phyloP scores from a whole-genome alignment of 2,329 filamentous ascomycete genomes.

The Colletotrichum echinochloae region DNA sequence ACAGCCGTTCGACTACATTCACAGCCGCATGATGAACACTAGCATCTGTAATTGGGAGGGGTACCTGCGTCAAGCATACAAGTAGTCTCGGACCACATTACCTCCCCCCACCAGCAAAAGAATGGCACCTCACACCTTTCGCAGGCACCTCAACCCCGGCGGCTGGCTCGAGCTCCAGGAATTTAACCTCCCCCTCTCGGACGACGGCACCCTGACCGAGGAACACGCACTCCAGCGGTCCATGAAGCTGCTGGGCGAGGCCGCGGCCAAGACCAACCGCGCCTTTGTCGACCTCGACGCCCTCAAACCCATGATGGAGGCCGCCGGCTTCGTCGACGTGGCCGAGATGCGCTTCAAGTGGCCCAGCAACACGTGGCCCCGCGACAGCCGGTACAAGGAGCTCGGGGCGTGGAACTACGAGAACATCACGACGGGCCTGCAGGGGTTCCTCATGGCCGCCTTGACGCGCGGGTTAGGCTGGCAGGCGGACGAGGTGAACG shows the following conservation, averaged over 20 bases:
- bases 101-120: constrained; percentile 50
- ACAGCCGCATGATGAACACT: constrained; percentile 67
- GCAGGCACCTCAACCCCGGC: constrained; percentile 31
- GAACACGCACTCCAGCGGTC: constrained; percentile 41
- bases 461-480: constrained; percentile 54
- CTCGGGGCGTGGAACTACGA: constrained; percentile 50
- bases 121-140: constrained; percentile 48
- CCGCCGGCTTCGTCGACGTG: constrained; percentile 52
- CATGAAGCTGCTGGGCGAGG: constrained; percentile 45
- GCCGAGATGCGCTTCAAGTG: constrained; percentile 49
- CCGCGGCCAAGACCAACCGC: constrained; percentile 31
- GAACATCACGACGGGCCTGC: constrained; percentile 49
- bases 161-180: constrained; percentile 39
- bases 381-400: constrained; percentile 50
- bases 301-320: constrained; percentile 42
- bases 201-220: constrained; percentile 33
- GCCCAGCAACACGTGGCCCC: constrained; percentile 54
- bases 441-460: constrained; percentile 52
- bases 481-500: constrained; percentile 47
- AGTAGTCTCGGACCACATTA: constrained; percentile 50
- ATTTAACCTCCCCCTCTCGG: constrained; percentile 35
- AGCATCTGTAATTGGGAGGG: constrained; percentile 66
- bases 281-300: constrained; percentile 36
- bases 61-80: constrained; percentile 60
- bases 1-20: constrained; percentile 68